Base-by-base conservation (phyloP, 75 land plant species). In the Gnetum montanum region DNA sequence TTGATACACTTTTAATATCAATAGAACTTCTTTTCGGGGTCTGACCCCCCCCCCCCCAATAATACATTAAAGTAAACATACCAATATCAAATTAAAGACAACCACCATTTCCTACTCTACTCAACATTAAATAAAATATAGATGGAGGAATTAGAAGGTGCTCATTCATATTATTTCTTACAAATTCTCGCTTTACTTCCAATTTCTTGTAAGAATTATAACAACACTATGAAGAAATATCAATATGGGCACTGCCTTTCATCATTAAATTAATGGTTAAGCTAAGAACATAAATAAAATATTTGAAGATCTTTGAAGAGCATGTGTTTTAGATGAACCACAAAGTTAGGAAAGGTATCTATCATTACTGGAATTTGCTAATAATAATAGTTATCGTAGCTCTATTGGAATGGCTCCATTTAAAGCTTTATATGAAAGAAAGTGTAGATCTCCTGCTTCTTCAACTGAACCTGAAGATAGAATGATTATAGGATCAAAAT, bases 221-320 rank as follows among this genome's bases (percentile, higher is more conserved):
- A n/a, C 34, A 20, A n/a, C 1, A 11, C 27, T 62, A 23, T 54
- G 19, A 3, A 50, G n/a, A 0, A 49, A 31, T 3, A 23, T 49
- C 1, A 34, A 52, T 13, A 7, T 62, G n/a, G 51, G 54, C 28
- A 24, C 43, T 4, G 12, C n/a, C n/a, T n/a, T n/a, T n/a, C n/a
- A n/a, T n/a, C n/a, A n/a, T n/a, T n/a, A n/a, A n/a, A n/a, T n/a
- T 0, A 26, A 62, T 62, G 64, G 55, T 4, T 25, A 62, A 50
- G 51, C 64, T 34, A n/a, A 62, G 16, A 0, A 45, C 4, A n/a
- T 35, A 3, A 62, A 62, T 20, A 40, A 62, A 26, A 35, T 49
- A 5, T 20, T 62, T 0, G 54, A 62, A n/a, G 44, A 62, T 50
- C 35, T 34, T 43, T 23, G 49, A 0, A 1, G 41, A 4, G 29